Evolutionary conservation across 352 stramenopile genomes (phyloP).

Genomic region (Globisporangium radiosum): DNA sequence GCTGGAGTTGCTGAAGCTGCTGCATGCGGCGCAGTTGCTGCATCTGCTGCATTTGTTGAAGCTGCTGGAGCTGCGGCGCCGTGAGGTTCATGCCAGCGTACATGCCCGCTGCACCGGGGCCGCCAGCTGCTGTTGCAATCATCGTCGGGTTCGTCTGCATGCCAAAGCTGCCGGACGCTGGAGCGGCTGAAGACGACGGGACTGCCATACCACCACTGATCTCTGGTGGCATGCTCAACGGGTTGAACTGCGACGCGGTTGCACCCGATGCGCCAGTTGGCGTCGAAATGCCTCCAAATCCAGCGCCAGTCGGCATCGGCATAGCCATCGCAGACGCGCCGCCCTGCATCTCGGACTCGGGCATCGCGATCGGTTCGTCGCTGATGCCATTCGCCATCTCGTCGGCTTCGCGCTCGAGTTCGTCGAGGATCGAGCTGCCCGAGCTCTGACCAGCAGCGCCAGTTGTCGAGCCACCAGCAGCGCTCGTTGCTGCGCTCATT

Average conservation of each 20-base stretch:
- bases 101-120: slow-evolving; percentile 31
- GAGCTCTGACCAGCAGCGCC: slow-evolving; percentile 14
- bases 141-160: slow-evolving; percentile 32
- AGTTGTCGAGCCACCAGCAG: slow-evolving; percentile 14
- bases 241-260: slow-evolving; percentile 32
- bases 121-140: slow-evolving; percentile 24
- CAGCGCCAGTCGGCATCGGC: slow-evolving; percentile 8
- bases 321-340: slow-evolving; percentile 8
- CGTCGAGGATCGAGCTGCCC: slow-evolving; percentile 76
- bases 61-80: slow-evolving; percentile 66
- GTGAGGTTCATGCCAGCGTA: slow-evolving; percentile 80
- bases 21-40: slow-evolving; percentile 63
- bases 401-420: slow-evolving; percentile 78
- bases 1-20: slow-evolving; percentile 57
- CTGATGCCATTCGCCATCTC: slow-evolving; percentile 83
- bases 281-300: slow-evolving; percentile 17
- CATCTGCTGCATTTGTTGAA: slow-evolving; percentile 87
- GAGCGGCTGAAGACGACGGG: slow-evolving; percentile 10
- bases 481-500: slow-evolving; percentile 13
- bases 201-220: slow-evolving; percentile 34
- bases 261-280: slow-evolving; percentile 21
- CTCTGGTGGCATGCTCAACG: slow-evolving; percentile 67
- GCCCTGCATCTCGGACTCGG: slow-evolving; percentile 65
- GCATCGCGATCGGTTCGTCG: slow-evolving; percentile 79
- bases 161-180: slow-evolving; percentile 32